These are phyloP conservation scores for Candida ipomoeae DNA, from an alignment of 805 yeast species.

Conservation along the genomic window DNA sequence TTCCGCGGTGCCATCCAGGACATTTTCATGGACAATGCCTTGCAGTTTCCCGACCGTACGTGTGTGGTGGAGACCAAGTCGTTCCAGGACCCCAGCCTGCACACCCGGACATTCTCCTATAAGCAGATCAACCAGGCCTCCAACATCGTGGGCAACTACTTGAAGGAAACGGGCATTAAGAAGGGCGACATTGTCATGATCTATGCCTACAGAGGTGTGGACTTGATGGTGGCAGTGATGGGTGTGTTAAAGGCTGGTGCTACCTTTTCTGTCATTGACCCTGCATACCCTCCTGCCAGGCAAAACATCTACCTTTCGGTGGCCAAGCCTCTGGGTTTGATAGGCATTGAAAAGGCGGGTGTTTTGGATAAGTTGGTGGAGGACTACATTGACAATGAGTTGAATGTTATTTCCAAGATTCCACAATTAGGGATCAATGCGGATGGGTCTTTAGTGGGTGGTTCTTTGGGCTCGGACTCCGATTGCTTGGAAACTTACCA, in stretches of 20 bases:
- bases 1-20: conserved; percentile 96
- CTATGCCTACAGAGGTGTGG: conserved; percentile 96
- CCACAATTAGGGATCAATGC: conserved; percentile 75
- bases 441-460: conserved; percentile 70
- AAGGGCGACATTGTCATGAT: conserved; percentile 97
- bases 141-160: conserved; percentile 85
- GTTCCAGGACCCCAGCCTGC: conserved; percentile 47
- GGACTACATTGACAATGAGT: conserved; percentile 68
- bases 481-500: conserved; percentile 52
- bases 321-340: conserved; percentile 87
- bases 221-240: conserved; percentile 92
- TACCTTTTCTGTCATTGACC: conserved; percentile 96
- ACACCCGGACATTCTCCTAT: conserved; percentile 75
- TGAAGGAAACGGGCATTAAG: conserved; percentile 73
- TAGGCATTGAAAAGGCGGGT: conserved; percentile 91
- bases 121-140: conserved; percentile 89
- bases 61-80: conserved; percentile 92
- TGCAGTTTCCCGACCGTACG: conserved; percentile 73
- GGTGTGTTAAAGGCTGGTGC: conserved; percentile 99
- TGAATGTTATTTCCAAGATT: conserved; percentile 67
- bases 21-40: conserved; percentile 85
- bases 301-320: conserved; percentile 91
- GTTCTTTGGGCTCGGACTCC: conserved; percentile 27
- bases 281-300: conserved; percentile 98
- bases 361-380: conserved; percentile 69